Evolutionary conservation across 495 filamentous ascomycete species (phyloP), one percentile per base, ranked within the genome.

Genomic region (Hyaloscypha bicolor): DNA sequence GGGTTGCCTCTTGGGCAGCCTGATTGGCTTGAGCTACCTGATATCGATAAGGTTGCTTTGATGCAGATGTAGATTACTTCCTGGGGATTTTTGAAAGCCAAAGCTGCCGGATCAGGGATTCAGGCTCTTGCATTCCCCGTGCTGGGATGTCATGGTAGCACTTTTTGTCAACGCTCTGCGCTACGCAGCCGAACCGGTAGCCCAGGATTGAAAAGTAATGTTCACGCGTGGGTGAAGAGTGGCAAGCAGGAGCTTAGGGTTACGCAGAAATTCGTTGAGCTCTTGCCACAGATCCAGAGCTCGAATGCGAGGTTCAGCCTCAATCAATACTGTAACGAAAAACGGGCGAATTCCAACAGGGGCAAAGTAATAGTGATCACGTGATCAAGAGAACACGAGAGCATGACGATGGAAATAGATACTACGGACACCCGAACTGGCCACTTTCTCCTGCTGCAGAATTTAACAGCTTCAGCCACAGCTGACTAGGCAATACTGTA

Each of bases 251-350:
- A 53, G 42, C 11, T 48, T 16, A 19, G 16, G 16, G 42, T 48
- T 48, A 12, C 35, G 12, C 35, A 12, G 6, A 37, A 8, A 37
- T 37, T 37, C 3, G 42, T 19, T 14, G 42, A 3, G 42, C 42
- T 12, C 42, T 48, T 48, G 21, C 8, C 39, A 37, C 31, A 56
- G 42, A 42, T 30, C 25, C 37, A 9, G 3, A 29, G 21, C 57
- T 37, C 25, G 31, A 39, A 66, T 48, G 56, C 45, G 35, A 66
- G 16, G 51, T 66, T 66, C 63, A 65, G 63, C 53, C 53, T 59
- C 63, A 65, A 65, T 48, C 42, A 6, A 48, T 48, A 48, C 0
- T 12, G 42, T 37, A 37, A 37, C 6, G 35, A 37, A 37, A 37
- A 37, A 37, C 6, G 35, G 35, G 8, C 35, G 35, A 12, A 37